Base-by-base conservation (phyloP, 2,329 filamentous ascomycete species). In the Calonectria pteridis region DNA sequence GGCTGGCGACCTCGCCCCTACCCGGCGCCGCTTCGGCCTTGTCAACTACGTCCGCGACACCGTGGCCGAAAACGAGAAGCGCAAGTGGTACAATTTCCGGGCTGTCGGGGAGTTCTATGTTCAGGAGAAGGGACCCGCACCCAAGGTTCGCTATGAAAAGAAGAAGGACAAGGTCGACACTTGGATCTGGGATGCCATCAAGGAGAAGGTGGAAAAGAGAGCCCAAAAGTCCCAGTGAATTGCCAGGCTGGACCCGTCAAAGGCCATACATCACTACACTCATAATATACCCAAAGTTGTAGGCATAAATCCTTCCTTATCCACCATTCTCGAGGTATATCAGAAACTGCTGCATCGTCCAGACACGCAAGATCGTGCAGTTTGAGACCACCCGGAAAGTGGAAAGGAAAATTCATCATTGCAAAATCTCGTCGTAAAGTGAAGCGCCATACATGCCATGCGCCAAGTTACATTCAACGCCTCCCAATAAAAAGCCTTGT, bases 141-240 rank as follows among this genome's bases (percentile, higher is more conserved):
- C 72, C 67, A 78, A 67, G 76, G 77, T 73, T 49, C 73, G 77
- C 63, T 78, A 82, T 53, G 76, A 80, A 70, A 79, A 79, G 70
- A 79, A 79, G 67, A 81, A 75, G 74, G 81, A 80, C 26, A 77
- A 81, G 68, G 82, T 84, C 0, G 83, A 85, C 72, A 78, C 77
- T 50, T 87, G 86, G 86, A 83, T 87, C 9, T 87, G 86, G 86
- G 84, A 85, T 51, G 81, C 79, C 0, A 76, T 86, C 59, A 83
- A 80, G 74, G 79, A 81, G n/a, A 82, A 79, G 69, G 73, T 86
- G 64, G 80, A 77, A 3, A 81, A 77, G 70, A 78, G 76, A 66
- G 75, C 73, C 9, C 65, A 73, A 13, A 74, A 68, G 18, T 26
- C 53, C 11, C 31, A 53, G 26, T 55, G 33, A 53, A 23, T 46